Conservation (phyloP, 2,329 filamentous ascomycete species). For the Fusarium xylarioides region DNA sequence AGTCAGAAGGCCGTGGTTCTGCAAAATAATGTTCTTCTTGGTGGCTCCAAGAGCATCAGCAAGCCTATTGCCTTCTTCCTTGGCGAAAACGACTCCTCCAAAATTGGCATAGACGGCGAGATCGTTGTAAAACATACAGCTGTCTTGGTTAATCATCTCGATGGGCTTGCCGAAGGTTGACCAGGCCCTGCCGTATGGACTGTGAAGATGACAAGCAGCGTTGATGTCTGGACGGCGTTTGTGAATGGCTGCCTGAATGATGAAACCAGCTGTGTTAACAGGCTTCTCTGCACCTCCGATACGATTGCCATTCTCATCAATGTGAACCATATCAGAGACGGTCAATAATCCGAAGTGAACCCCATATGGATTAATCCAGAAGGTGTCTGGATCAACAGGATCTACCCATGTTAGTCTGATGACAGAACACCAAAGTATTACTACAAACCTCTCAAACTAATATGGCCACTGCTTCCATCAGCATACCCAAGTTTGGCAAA, state of each 20-base stretch:
- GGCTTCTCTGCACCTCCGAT: constrained; percentile 68
- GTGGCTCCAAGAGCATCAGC: constrained; percentile 66
- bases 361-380: constrained; percentile 66
- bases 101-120: constrained; percentile 70
- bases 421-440: accelerated
- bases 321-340: constrained; percentile 72
- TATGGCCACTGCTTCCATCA: constrained; percentile 58
- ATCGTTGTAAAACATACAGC: constrained; percentile 68
- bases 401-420: constrained; percentile 38
- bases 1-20: constrained; percentile 76
- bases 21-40: constrained; percentile 69
- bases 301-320: constrained; percentile 66
- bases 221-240: constrained; percentile 69
- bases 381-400: constrained; percentile 47
- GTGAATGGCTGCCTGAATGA: constrained; percentile 73
- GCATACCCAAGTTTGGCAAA: constrained; percentile 56
- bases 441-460: constrained; percentile 47
- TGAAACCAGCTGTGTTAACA: constrained; percentile 73
- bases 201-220: constrained; percentile 74
- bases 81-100: constrained; percentile 60
- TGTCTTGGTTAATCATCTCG: constrained; percentile 75
- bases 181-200: constrained; percentile 71
- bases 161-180: constrained; percentile 67
- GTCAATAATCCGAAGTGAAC: constrained; percentile 72
- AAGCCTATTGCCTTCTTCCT: constrained; percentile 70